phyloP scores from a whole-genome alignment of 78 protist species.

The Anaeramoeba flamelloides region DNA sequence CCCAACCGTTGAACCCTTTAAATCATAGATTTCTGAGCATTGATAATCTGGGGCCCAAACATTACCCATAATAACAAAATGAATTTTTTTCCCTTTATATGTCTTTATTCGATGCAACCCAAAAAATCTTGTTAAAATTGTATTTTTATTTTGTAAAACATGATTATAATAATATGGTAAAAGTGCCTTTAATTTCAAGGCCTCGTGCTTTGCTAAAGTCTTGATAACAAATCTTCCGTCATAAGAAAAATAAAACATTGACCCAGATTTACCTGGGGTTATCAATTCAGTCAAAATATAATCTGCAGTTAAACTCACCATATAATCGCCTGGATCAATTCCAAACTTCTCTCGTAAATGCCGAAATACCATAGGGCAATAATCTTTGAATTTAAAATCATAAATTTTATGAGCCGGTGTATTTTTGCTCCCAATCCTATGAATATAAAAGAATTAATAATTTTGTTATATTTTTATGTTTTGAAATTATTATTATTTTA shows the following conservation, averaged over 20 bases:
- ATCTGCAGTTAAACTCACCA: background rate
- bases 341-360: background rate
- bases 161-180: background rate
- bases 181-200: background rate
- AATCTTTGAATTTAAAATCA: background rate
- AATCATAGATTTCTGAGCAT: background rate
- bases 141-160: background rate
- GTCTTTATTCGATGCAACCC: background rate
- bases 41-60: background rate
- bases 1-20: background rate
- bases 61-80: background rate
- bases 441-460: no score
- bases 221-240: conserved; percentile 25
- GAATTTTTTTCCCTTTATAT: background rate
- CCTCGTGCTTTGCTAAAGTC: conserved; percentile 22
- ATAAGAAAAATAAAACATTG: conserved; percentile 22
- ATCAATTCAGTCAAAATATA: background rate
- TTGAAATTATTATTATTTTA: no score
- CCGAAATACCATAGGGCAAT: background rate
- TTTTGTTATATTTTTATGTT: no score
- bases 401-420: background rate
- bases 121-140: background rate
- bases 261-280: conserved; percentile 29
- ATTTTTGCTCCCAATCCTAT: background rate
- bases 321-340: background rate